Base-by-base conservation (phyloP, 2,329 filamentous ascomycete species). In the Microsporum ferrugineum region DNA sequence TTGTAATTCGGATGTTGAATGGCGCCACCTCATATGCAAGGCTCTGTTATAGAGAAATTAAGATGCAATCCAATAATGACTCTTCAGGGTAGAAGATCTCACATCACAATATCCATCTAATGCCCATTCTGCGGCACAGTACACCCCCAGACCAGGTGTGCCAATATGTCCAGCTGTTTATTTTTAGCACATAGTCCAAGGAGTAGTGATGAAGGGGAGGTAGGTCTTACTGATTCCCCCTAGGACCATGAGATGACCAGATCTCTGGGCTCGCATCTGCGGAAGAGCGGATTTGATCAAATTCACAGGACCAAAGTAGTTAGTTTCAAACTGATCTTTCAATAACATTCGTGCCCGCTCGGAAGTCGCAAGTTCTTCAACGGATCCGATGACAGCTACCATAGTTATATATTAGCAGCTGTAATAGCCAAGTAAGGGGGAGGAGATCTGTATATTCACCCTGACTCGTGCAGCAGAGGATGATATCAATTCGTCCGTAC, bases 241-340 rank as follows among this genome's bases (percentile, higher is more conserved):
- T 57, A 97, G 81, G 60, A 95, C 84, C 64, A 97, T 87, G 65
- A 97, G 87, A 73, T 99, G 94, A 0, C 94, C 94, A 6, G 87
- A 91, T 67, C 87, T 86, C 70, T 91, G 88, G 63, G 81, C 80
- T 49, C 94, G 83, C 73, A 97, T 86, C 60, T 86, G 81, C 0
- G 92, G 91, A 27, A 99, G 79, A 1, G 86, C 81, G 12, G 91
- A 88, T 73, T 94, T 95, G 77, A 97, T 95, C 71, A 95, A 89
- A 75, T 97, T 97, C 72, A 97, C 87, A 62, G 95, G 91, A 0
- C 89, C 90, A 73, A 97, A 97, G 79, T 95, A 97, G 68, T 95
- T 90, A 65, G 85, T 86, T 73, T 97, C 92, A 72, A 97, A 96
- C 72, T 96, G 92, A 69, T 95, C 89, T 63, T 88, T 84, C 39